Base-by-base conservation (phyloP, 2,329 filamentous ascomycete genomes). In the Colletotrichum lini region DNA sequence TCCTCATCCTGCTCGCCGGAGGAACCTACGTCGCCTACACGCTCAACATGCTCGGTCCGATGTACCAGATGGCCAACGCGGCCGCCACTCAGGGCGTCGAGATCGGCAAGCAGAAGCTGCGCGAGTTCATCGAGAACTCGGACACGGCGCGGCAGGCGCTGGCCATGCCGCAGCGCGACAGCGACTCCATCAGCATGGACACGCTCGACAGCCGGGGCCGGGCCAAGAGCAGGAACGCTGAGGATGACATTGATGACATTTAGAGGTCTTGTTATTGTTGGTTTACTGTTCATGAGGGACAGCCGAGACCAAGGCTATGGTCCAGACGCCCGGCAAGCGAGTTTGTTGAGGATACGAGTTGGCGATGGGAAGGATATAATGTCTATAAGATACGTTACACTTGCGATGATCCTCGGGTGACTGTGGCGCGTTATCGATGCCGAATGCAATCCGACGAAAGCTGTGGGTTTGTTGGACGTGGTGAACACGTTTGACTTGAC, bases 31-130 rank as follows among this genome's bases (percentile, higher is more conserved):
- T 98, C 38, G 96, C 95, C 4, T 98, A 96, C 83, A 95, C 91
- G 44, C 91, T 99, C 75, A 98, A 98, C 80, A 90, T 99, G 18
- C 95, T 97, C 84, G 96, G 96, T 0, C 96, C 96, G 0, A 98
- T 99, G 87, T 86, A 97, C 76, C 95, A 97, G 79, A 98, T 99
- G 94, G 90, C 91, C 75, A 96, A 96, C 76, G 96, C 96, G 16
- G 96, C 96, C 4, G 92, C 91, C 58, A 88, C 88, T 73, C 96
- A 99, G 83, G 96, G 94, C 9, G 78, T 98, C 40, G 94, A 97
- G 76, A 94, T 99, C 75, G 94, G 94, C 79, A 98, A 98, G 85
- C 93, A 96, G 84, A 92, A 93, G 76, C 89, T 98, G 57, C 90
- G 96, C 30, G 94, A 98, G 42, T 98, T 98, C 78, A 87, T 98